A percentile compares a stretch with the other conserved stretches of the same genome.
Evolutionary conservation across 2,329 filamentous ascomycete species (phyloP).

Genomic region (Cercospora berteroae): DNA sequence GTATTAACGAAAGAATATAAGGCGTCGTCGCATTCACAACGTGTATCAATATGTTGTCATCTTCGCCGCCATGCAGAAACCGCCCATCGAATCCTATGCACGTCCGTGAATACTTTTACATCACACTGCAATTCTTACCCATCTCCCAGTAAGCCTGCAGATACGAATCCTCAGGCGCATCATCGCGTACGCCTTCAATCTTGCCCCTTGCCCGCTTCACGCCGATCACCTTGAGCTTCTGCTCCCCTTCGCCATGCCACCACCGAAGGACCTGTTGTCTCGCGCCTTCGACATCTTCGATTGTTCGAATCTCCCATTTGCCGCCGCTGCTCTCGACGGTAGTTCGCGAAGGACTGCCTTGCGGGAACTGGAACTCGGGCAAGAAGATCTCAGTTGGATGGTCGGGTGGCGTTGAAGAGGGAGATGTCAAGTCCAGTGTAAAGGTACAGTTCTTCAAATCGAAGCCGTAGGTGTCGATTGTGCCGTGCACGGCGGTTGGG

Average conservation of each 20-base stretch:
- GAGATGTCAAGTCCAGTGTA: conserved; percentile 65
- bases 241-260: conserved; percentile 89
- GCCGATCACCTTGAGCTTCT: conserved; percentile 74
- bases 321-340: conserved; percentile 76
- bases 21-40: background rate
- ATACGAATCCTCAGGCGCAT: conserved; percentile 70
- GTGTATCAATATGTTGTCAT: background rate
- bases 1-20: background rate
- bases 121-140: conserved; percentile 44
- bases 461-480: conserved; percentile 70
- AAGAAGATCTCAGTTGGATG: conserved; percentile 79
- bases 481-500: conserved; percentile 71
- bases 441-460: conserved; percentile 79
- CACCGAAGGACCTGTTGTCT: conserved; percentile 73
- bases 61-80: background rate
- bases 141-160: conserved; percentile 59
- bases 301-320: conserved; percentile 80
- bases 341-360: conserved; percentile 54
- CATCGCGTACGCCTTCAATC: conserved; percentile 40
- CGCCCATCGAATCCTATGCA: background rate
- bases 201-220: conserved; percentile 58
- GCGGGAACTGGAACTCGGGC: conserved; percentile 89
- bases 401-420: conserved; percentile 59
- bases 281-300: conserved; percentile 64
- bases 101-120: conserved; percentile 35